These are phyloP conservation scores for Ophiostoma ips DNA, from an alignment of 2,329 filamentous ascomycete genomes.

Conservation along the genomic window DNA sequence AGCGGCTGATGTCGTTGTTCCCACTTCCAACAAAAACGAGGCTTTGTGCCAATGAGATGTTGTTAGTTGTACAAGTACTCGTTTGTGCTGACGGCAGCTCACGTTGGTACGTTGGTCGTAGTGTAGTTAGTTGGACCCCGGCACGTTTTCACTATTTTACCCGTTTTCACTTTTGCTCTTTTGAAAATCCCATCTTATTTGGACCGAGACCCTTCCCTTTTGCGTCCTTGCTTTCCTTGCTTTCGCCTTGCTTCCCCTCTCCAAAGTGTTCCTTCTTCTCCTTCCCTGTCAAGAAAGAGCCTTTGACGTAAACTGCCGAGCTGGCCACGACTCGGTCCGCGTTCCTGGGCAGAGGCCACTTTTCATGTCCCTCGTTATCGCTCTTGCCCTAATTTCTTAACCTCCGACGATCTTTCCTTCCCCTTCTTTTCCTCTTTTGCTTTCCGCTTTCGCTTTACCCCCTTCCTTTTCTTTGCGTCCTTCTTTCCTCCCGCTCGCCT, in stretches of 20 bases:
- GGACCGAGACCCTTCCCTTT: not conserved
- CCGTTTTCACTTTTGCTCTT: not conserved
- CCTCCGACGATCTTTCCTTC: not conserved
- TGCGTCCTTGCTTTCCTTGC: not conserved
- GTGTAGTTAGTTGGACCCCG: not conserved
- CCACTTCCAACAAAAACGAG: no score
- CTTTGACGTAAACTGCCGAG: constrained; percentile 6
- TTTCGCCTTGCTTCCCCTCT: not conserved
- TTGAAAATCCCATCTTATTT: not conserved
- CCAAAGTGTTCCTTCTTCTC: not conserved
- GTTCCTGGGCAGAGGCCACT: not conserved
- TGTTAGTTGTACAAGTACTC: no score
- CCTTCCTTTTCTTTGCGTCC: not conserved
- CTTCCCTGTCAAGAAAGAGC: not conserved
- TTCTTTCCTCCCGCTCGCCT: not conserved
- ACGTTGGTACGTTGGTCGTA: no score
- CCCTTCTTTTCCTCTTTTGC: not conserved
- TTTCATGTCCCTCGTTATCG: not conserved
- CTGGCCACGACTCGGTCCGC: constrained; percentile 5
- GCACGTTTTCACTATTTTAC: not conserved
- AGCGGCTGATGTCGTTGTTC: no score
- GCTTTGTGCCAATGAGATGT: no score
- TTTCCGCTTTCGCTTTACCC: not conserved
- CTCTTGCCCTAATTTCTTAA: not conserved
- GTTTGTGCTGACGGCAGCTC: no score